A percentile compares a stretch with the other conserved stretches of the same genome.
phyloP scores from a whole-genome alignment of 352 stramenopile genomes.

The Pythium rhizo-oryzae region DNA sequence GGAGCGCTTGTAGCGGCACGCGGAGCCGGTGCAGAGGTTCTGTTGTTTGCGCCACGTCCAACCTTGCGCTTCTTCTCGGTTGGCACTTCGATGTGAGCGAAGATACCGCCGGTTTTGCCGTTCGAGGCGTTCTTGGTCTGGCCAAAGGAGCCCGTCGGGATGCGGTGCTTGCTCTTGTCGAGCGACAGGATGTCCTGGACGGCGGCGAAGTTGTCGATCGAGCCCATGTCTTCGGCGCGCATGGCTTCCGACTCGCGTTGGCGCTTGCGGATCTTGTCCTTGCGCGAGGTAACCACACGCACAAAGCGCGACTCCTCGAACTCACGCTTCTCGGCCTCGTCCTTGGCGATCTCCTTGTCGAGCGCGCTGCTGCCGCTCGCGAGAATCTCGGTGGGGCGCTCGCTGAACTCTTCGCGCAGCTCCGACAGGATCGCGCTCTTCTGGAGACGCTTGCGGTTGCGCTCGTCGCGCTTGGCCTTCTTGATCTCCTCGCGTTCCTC shows the following conservation, averaged over 20 bases:
- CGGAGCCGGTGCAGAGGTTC: neutral
- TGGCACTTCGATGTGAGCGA: slow-evolving; percentile 73
- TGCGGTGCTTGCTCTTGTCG: slow-evolving; percentile 75
- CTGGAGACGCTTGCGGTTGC: slow-evolving; percentile 78
- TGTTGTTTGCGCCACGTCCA: slow-evolving; percentile 11
- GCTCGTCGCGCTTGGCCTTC: slow-evolving; percentile 81
- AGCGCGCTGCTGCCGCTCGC: slow-evolving; percentile 55
- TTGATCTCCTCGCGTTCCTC: slow-evolving; percentile 80
- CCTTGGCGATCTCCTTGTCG: slow-evolving; percentile 82
- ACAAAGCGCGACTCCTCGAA: slow-evolving; percentile 89
- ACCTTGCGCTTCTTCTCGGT: slow-evolving; percentile 73
- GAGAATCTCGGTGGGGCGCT: slow-evolving; percentile 72
- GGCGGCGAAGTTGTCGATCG: slow-evolving; percentile 88
- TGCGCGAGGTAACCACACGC: slow-evolving; percentile 82
- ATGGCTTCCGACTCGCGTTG: slow-evolving; percentile 82
- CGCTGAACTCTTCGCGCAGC: slow-evolving; percentile 85
- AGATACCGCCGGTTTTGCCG: slow-evolving; percentile 84
- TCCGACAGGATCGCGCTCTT: slow-evolving; percentile 87
- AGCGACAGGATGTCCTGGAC: slow-evolving; percentile 79
- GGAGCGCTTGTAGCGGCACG: slow-evolving; percentile 17
- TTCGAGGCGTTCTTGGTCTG: slow-evolving; percentile 50
- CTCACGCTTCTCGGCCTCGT: slow-evolving; percentile 83
- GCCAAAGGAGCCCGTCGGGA: slow-evolving; percentile 39
- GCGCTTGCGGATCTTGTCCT: slow-evolving; percentile 89
- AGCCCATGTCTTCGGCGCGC: slow-evolving; percentile 69